A percentile compares a stretch with the other conserved stretches of the same genome.
Conservation (phyloP, 768 basidiomycete genomes). For the Asterophora parasitica region DNA sequence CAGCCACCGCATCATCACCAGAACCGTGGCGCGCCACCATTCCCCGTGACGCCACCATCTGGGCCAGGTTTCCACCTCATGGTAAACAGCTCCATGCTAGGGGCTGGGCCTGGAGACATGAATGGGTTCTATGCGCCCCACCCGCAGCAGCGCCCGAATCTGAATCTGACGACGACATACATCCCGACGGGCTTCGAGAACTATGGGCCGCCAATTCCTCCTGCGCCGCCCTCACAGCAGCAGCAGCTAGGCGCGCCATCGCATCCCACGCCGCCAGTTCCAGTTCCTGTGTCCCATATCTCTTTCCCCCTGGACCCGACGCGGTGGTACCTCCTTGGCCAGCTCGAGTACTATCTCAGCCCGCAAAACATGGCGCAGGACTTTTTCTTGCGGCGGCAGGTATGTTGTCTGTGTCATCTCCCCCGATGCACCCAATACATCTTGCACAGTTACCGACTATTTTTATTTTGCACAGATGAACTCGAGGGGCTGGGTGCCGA, state of each 20-base stretch:
- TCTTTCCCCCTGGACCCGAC: constrained; percentile 61
- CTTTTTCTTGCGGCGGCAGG: constrained; percentile 73
- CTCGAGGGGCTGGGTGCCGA: constrained; percentile 79
- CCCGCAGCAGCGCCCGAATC: constrained; percentile 10
- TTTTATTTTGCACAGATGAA: constrained; percentile 65
- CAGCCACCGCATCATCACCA: constrained; percentile 27
- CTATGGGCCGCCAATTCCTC: constrained; percentile 19
- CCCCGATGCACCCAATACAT: constrained; percentile 3
- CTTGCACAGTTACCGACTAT: background rate
- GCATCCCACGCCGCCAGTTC: constrained; percentile 31
- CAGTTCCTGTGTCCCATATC: constrained; percentile 40
- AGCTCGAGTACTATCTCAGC: constrained; percentile 91
- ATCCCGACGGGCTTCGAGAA: constrained; percentile 26
- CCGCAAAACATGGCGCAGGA: constrained; percentile 88
- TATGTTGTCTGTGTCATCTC: constrained; percentile 28
- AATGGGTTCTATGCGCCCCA: constrained; percentile 23
- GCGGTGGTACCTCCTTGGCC: constrained; percentile 66
- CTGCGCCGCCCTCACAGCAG: constrained; percentile 19
- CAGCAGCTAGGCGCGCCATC: background rate
- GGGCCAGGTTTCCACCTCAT: constrained; percentile 27
- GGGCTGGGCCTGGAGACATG: background rate
- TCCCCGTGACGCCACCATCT: constrained; percentile 25
- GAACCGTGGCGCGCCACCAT: constrained; percentile 20
- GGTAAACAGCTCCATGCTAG: constrained; percentile 11
- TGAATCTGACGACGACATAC: constrained; percentile 23